A percentile compares a stretch with the other conserved stretches of the same genome.
Evolutionary conservation across 176 grass and related monocot species (phyloP).

Genomic region (Zea luxurians): DNA sequence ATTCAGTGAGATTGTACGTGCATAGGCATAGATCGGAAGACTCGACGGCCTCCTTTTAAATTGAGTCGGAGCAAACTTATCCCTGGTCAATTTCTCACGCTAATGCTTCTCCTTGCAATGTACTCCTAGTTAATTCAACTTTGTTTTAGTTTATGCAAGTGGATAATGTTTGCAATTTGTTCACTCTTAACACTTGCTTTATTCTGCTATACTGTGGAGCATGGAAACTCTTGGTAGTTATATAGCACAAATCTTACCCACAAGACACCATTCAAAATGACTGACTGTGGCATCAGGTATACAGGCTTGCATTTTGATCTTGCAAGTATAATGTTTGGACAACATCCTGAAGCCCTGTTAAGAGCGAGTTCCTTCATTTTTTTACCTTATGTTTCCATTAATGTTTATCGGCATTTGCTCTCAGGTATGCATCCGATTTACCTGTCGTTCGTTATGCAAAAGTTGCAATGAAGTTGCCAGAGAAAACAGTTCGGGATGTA

Average conservation of each 20-base stretch:
- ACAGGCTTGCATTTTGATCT: background rate
- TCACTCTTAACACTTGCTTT: conserved; percentile 27
- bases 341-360: background rate
- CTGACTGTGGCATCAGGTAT: background rate
- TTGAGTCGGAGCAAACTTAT: conserved; percentile 18
- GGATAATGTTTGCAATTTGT: conserved; percentile 23
- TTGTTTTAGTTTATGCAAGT: background rate
- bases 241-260: background rate
- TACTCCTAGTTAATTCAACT: background rate
- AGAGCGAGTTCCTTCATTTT: background rate
- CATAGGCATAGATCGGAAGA: background rate
- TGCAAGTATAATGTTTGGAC: conserved; percentile 12
- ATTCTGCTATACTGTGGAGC: background rate
- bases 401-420: conserved; percentile 35
- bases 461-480: conserved; percentile 78
- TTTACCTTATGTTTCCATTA: conserved; percentile 2
- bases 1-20: conserved; percentile 6
- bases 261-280: conserved; percentile 22
- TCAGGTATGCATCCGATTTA: conserved; percentile 75
- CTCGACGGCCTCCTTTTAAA: background rate
- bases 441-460: conserved; percentile 73
- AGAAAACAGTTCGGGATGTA: conserved; percentile 94
- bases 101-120: conserved; percentile 14
- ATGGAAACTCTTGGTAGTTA: background rate
- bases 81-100: background rate